Evolutionary conservation across 2,329 filamentous ascomycete genomes (phyloP).

Genomic region (Bipolaris bicolor): DNA sequence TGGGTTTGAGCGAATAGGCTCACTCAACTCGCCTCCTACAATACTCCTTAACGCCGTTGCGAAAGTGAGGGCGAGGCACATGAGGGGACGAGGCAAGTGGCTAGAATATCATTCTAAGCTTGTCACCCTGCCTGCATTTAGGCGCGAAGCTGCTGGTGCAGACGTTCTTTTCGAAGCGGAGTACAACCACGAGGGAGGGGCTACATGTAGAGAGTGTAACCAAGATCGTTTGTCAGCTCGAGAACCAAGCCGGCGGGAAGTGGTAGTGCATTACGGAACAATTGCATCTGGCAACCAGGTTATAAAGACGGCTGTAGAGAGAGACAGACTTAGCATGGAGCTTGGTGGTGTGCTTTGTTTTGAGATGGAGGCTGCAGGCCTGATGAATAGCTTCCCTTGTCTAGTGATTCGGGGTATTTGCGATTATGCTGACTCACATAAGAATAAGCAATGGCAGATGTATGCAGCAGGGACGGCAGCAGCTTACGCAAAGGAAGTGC

Average conservation of each 20-base stretch:
- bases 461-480: conserved; percentile 3
- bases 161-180: conserved; percentile 21
- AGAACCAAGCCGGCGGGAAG: conserved; percentile 5
- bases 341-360: conserved; percentile 1
- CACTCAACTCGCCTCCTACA: conserved; percentile 15
- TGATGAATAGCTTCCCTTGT: conserved; percentile 5
- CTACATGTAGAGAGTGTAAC: conserved; percentile 14
- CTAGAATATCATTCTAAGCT: not conserved
- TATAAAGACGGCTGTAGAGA: conserved; percentile 48
- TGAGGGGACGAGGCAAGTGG: not conserved
- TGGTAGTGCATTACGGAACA: conserved; percentile 47
- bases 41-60: conserved; percentile 18
- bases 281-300: conserved; percentile 53
- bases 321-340: conserved; percentile 43
- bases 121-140: not conserved
- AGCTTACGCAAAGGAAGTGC: conserved; percentile 4
- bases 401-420: conserved; percentile 7
- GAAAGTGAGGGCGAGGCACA: conserved; percentile 8
- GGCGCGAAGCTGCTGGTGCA: conserved; percentile 6
- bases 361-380: not conserved
- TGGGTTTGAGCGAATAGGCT: conserved; percentile 10
- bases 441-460: conserved; percentile 7
- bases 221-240: not conserved
- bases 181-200: conserved; percentile 19
- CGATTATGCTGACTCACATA: conserved; percentile 7